A percentile compares a stretch with the other conserved stretches of the same genome.
phyloP scores from a whole-genome alignment of 2,329 filamentous ascomycete genomes.

The Hypoxylon sp. region DNA sequence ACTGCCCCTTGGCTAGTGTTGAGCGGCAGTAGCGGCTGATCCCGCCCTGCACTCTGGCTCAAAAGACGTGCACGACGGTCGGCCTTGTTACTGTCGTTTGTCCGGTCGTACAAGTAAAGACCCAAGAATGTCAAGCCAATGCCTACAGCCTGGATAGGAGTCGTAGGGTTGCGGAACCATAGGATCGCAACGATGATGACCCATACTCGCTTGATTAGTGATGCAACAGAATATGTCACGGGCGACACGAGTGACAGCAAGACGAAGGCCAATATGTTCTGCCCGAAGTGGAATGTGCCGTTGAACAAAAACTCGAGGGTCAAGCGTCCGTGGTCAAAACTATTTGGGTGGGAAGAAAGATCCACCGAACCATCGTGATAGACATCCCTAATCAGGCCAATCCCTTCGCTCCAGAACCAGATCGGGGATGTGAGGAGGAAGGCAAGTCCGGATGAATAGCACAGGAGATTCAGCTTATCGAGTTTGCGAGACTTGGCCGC shows the following conservation, averaged over 20 bases:
- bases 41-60: constrained; percentile 56
- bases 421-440: constrained; percentile 90
- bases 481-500: constrained; percentile 78
- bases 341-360: constrained; percentile 68
- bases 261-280: constrained; percentile 95
- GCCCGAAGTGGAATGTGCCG: constrained; percentile 93
- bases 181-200: constrained; percentile 95
- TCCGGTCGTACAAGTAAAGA: constrained; percentile 95
- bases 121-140: constrained; percentile 92
- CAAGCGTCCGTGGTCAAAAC: constrained; percentile 79
- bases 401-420: constrained; percentile 93
- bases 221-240: constrained; percentile 96
- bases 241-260: constrained; percentile 93
- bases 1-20: constrained; percentile 58
- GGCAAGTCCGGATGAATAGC: constrained; percentile 94
- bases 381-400: constrained; percentile 80
- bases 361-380: constrained; percentile 82
- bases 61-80: constrained; percentile 83
- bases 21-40: constrained; percentile 74
- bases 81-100: constrained; percentile 86
- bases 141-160: constrained; percentile 81
- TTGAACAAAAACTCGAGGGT: constrained; percentile 95
- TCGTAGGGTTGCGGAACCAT: constrained; percentile 95
- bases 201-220: constrained; percentile 95
- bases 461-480: constrained; percentile 95